phyloP scores from a whole-genome alignment of 371 early-diverging fungal genomes.

The Rhizopus delemar region DNA sequence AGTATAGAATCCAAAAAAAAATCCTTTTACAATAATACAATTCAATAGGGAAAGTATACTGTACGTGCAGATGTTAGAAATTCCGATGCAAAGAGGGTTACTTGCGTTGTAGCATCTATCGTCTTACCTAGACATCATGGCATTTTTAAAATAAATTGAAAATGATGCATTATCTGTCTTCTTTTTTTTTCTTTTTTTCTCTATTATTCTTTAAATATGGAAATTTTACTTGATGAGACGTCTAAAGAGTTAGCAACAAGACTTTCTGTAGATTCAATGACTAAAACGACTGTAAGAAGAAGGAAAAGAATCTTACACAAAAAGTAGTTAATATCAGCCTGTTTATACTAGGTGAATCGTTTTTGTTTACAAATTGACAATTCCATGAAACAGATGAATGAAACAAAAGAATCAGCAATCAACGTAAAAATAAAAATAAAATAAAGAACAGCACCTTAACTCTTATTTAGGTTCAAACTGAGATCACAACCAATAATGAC shows the following conservation, averaged over 20 bases:
- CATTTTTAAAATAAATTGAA: no score
- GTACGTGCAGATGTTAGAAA: not conserved
- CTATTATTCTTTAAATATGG: slow-evolving; percentile 9
- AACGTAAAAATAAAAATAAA: slow-evolving; percentile 19
- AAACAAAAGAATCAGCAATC: slow-evolving; percentile 17
- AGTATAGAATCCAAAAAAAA: not conserved
- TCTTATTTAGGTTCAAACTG: slow-evolving; percentile 22
- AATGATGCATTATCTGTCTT: no score
- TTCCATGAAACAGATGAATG: slow-evolving; percentile 26
- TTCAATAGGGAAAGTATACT: not conserved
- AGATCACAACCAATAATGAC: slow-evolving; percentile 16
- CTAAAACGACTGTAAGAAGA: slow-evolving; percentile 18
- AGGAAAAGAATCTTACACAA: no score
- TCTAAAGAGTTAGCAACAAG: slow-evolving; percentile 22
- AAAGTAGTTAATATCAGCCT: no score
- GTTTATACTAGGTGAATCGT: slow-evolving; percentile 13
- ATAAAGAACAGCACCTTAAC: no score
- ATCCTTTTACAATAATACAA: not conserved
- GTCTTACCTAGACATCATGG: not conserved
- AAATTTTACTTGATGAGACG: slow-evolving; percentile 14
- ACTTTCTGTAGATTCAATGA: slow-evolving; percentile 22
- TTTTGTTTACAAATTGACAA: slow-evolving; percentile 16
- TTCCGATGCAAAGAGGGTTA: not conserved
- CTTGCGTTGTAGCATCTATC: not conserved
- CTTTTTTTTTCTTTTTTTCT: no score